These are phyloP conservation scores for Monilinia vaccinii-corymbosi DNA, from an alignment of 2,329 filamentous ascomycete genomes.

Conservation along the genomic window DNA sequence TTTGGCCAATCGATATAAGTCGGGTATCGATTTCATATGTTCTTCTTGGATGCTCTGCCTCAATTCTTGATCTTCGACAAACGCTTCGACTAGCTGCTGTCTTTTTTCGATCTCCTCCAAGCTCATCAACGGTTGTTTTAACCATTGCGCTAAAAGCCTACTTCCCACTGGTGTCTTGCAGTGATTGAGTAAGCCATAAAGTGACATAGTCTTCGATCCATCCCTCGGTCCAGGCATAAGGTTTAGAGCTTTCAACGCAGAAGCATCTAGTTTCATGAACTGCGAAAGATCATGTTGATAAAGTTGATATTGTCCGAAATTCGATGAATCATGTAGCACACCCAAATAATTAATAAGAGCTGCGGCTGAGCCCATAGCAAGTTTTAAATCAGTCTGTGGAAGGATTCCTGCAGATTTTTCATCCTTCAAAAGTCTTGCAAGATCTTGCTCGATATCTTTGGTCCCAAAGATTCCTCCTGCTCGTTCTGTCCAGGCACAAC, in stretches of 20 bases:
- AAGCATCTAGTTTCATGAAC: constrained; percentile 97
- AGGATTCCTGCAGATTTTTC: constrained; percentile 68
- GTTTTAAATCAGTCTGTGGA: constrained; percentile 84
- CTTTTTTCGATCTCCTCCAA: constrained; percentile 79
- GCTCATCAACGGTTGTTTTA: constrained; percentile 96
- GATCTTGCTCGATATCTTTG: constrained; percentile 91
- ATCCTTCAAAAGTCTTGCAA: constrained; percentile 78
- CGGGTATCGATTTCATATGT: constrained; percentile 84
- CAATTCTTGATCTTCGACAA: constrained; percentile 85
- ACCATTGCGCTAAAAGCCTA: constrained; percentile 83
- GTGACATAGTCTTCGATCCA: constrained; percentile 93
- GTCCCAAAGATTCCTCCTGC: constrained; percentile 68
- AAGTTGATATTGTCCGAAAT: constrained; percentile 94
- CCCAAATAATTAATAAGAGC: constrained; percentile 91
- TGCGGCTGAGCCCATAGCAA: constrained; percentile 91
- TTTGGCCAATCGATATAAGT: constrained; percentile 87
- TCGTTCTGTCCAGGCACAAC: constrained; percentile 79
- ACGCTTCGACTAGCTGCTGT: constrained; percentile 91
- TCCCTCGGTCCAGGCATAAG: constrained; percentile 94
- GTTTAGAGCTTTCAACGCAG: constrained; percentile 87
- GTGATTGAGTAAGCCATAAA: constrained; percentile 90
- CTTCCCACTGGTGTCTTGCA: constrained; percentile 96
- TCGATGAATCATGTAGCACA: constrained; percentile 80
- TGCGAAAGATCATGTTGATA: constrained; percentile 96
- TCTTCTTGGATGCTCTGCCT: constrained; percentile 96